Percentiles rank a stretch among this genome's conserved stretches.
Conservation (phyloP, 2,329 filamentous ascomycete genomes). For the Corynespora cassiicola region DNA sequence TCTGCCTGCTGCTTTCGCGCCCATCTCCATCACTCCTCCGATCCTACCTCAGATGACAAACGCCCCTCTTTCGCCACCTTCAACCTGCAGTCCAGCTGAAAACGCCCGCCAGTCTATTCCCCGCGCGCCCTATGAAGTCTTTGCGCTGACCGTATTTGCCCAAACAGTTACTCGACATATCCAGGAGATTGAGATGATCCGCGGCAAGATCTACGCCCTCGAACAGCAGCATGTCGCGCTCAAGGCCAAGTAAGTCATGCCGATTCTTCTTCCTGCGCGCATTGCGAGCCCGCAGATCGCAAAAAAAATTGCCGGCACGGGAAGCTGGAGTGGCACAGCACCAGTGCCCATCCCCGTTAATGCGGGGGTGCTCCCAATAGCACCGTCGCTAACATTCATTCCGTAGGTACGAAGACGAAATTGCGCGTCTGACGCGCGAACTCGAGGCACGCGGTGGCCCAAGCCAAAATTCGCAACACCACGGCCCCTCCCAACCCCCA, state of each 20-base stretch:
- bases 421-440: constrained; percentile 83
- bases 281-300: too few species aligned
- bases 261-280: background rate
- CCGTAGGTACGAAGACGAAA: constrained; percentile 95
- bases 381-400: constrained; percentile 13
- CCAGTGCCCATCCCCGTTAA: background rate
- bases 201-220: constrained; percentile 90
- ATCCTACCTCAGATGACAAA: too few species aligned
- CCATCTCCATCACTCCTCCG: background rate
- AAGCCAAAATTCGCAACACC: constrained; percentile 75
- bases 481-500: constrained; percentile 80
- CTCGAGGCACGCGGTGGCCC: constrained; percentile 75
- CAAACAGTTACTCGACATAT: constrained; percentile 83
- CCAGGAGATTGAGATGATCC: constrained; percentile 92
- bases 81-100: too few species aligned
- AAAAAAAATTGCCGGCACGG: too few species aligned
- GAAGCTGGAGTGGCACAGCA: constrained; percentile 10
- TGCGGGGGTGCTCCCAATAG: background rate
- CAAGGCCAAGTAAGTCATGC: constrained; percentile 80
- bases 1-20: background rate
- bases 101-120: background rate
- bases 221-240: constrained; percentile 88
- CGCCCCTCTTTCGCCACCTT: too few species aligned
- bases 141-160: background rate
- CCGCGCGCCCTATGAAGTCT: background rate